Percentiles rank a stretch among this genome's conserved stretches.
These are phyloP conservation scores for Ustilago hordei DNA, from an alignment of 1,284 basidiomycete species.

Conservation along the genomic window DNA sequence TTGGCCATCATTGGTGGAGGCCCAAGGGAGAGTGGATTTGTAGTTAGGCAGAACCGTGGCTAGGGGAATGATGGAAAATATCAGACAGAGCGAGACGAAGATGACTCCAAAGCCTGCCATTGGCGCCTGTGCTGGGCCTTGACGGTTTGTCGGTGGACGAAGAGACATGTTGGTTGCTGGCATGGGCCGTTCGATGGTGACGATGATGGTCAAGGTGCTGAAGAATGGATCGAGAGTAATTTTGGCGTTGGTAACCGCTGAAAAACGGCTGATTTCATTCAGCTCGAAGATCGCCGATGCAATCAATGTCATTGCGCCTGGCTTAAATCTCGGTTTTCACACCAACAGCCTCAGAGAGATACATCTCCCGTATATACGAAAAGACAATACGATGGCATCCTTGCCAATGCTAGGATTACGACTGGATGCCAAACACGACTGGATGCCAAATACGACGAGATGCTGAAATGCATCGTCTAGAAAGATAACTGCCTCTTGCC, in stretches of 20 bases:
- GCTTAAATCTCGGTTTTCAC: neutral
- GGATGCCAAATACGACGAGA: neutral
- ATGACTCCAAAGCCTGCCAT: constrained; percentile 33
- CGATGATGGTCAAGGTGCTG: neutral
- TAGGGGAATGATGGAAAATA: constrained; percentile 38
- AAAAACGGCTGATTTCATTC: neutral
- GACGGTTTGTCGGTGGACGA: neutral
- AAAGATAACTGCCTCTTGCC: constrained; percentile 8
- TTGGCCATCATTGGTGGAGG: neutral
- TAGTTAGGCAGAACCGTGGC: constrained; percentile 20
- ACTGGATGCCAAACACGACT: neutral
- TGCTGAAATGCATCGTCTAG: neutral
- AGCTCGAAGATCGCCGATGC: neutral
- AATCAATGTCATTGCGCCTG: neutral
- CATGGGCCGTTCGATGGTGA: neutral
- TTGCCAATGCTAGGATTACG: too few relatives aligned
- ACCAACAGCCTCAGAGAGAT: neutral
- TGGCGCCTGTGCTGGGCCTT: constrained; percentile 17
- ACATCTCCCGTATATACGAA: neutral
- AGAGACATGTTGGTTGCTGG: neutral
- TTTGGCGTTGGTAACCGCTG: too few relatives aligned
- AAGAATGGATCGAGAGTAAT: neutral
- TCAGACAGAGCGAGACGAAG: constrained; percentile 35
- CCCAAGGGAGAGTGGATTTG: neutral
- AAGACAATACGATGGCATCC: too few relatives aligned